These are phyloP conservation scores for Parathielavia appendiculata DNA, from an alignment of 495 filamentous ascomycete species.

Conservation along the genomic window DNA sequence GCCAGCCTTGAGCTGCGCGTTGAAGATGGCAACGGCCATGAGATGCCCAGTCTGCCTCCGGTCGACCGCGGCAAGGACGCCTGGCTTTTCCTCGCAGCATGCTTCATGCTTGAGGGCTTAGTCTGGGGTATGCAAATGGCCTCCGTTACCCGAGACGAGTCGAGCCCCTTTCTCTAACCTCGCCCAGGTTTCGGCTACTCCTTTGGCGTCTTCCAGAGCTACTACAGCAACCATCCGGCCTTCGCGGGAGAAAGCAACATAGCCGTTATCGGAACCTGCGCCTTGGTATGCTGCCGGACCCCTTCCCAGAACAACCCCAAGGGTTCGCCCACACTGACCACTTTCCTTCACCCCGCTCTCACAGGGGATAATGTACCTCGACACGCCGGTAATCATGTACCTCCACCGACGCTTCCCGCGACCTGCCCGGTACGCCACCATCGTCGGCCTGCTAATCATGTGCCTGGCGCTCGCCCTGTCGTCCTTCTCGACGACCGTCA, in stretches of 20 bases:
- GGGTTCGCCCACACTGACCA: too few species aligned
- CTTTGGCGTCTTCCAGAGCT: constrained; percentile 49
- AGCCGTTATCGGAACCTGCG: constrained; percentile 39
- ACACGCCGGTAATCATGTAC: constrained; percentile 36
- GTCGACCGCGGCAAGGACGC: constrained; percentile 58
- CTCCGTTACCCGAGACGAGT: not conserved
- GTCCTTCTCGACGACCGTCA: constrained; percentile 42
- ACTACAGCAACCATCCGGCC: constrained; percentile 41
- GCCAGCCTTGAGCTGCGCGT: constrained; percentile 1
- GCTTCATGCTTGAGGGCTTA: constrained; percentile 60
- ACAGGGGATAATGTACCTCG: constrained; percentile 49
- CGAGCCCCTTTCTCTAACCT: not conserved
- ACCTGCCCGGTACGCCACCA: constrained; percentile 30
- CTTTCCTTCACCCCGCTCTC: not conserved
- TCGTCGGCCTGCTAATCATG: constrained; percentile 38
- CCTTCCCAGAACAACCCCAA: too few species aligned
- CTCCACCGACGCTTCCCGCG: constrained; percentile 31
- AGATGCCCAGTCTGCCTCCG: constrained; percentile 46
- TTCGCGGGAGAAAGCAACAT: constrained; percentile 38
- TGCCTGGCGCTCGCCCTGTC: constrained; percentile 39
- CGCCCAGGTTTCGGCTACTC: constrained; percentile 57
- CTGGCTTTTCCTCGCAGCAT: constrained; percentile 58
- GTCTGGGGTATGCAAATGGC: constrained; percentile 54
- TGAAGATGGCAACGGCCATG: constrained; percentile 14
- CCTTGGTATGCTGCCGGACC: constrained; percentile 30